Conservation (phyloP, 116 monocot species). For the Trichopus zeylanicus region DNA sequence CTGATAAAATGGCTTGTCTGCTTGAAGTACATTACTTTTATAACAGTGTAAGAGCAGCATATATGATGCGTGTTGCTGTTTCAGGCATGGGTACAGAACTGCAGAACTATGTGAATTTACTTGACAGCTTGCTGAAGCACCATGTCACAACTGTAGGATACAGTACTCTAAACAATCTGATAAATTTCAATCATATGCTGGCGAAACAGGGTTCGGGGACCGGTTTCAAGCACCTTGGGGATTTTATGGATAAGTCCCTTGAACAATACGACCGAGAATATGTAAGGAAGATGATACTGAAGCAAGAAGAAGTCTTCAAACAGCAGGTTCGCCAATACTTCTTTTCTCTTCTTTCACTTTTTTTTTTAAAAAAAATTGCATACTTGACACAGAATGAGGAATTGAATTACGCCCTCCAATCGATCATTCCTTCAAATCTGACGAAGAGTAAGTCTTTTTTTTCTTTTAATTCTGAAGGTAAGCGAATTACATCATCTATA, state of each 20-base stretch:
- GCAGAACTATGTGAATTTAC: background rate
- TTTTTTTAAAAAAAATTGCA: too few relatives aligned
- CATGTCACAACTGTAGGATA: background rate
- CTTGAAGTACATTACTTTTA: background rate
- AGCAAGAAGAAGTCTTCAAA: constrained; percentile 53
- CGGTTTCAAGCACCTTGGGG: background rate
- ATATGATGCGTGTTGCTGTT: constrained; percentile 1
- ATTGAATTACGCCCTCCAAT: too few relatives aligned
- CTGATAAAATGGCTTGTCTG: too few relatives aligned
- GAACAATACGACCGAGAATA: constrained; percentile 20
- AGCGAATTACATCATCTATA: constrained; percentile 42
- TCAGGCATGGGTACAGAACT: constrained; percentile 6
- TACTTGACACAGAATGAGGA: too few relatives aligned
- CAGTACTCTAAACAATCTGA: background rate
- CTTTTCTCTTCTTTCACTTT: background rate
- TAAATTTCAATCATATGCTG: background rate
- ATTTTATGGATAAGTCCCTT: constrained; percentile 22
- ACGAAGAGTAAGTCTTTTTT: too few relatives aligned
- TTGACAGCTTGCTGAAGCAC: background rate
- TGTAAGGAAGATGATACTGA: constrained; percentile 34
- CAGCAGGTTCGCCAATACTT: constrained; percentile 26
- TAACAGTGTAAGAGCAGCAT: background rate
- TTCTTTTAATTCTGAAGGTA: constrained; percentile 21
- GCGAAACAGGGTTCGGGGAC: background rate
- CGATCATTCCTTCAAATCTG: too few relatives aligned